Base-by-base conservation (phyloP, 1,139 yeast species). In the Schwanniomyces etchellsii region DNA sequence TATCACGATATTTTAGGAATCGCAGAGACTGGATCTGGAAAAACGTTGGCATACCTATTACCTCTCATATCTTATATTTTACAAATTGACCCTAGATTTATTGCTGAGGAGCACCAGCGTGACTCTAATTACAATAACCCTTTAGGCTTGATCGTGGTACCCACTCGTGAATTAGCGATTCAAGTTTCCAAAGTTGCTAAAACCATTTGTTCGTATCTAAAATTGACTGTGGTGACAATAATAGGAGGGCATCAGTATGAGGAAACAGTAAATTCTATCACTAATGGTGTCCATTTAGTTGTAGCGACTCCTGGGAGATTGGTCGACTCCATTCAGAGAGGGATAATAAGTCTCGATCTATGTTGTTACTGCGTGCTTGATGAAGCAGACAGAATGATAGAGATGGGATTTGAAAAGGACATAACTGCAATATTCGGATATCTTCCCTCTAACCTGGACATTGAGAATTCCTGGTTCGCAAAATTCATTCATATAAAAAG, bases 1-100 rank as follows among this genome's bases (percentile, higher is more conserved):
- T 58, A 66, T 3, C 52, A 71, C 25, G 96, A 91, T 51, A 67
- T 86, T 4, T 69, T 89, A 16, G 97, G 96, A 16, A 74, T 89
- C n/a, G 96, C 97, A 0, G 91, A 88, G 43, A 91, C 98, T 0
- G 98, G 97, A 15, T 84, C 95, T 0, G 98, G 97, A 48, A 91
- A 91, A 51, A 91, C 98, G 0, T 64, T 88, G 17, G 83, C 95
- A 6, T 91, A 81, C 54, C 58, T 84, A 16, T 57, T 89, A 2
- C 97, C 98, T 0, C 57, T 86, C 30, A 48, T 86, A 5, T 53
- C 77, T 4, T 80, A 79, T 39, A 60, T 85, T 9, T 41, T 71
- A 35, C 38, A 46, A 2, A 52, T 64, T 5, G 71, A 64, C 30
- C 28, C 38, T 4, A 69, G 66, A 26, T 65, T 57, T 36, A 35